Evolutionary conservation across 139 green algal species (phyloP).

Genomic region (Gonium pectorale): DNA sequence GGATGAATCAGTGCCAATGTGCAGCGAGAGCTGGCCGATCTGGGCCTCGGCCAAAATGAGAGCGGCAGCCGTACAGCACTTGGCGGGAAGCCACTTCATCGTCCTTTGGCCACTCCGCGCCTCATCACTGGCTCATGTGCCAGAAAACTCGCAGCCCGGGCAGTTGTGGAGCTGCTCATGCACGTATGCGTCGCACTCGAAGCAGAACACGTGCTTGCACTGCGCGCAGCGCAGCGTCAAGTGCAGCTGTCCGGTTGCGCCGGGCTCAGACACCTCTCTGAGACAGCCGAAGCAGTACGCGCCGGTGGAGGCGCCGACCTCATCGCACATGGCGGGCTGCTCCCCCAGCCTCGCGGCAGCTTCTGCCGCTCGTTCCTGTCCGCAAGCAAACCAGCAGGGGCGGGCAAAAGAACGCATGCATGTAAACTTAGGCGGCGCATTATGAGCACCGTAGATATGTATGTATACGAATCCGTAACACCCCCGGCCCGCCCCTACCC

Average conservation of each 20-base stretch:
- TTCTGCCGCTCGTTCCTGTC: constrained; percentile 7
- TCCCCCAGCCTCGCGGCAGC: background rate
- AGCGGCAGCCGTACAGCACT: too few species aligned
- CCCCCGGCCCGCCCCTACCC: too few species aligned
- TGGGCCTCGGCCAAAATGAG: too few species aligned
- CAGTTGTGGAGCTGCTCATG: constrained; percentile 97
- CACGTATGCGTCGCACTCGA: constrained; percentile 94
- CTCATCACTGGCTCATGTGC: background rate
- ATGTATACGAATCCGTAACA: too few species aligned
- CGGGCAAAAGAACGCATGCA: background rate
- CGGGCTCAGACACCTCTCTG: constrained; percentile 2
- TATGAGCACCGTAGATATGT: too few species aligned
- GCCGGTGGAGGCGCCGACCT: constrained; percentile 4
- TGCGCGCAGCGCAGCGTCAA: constrained; percentile 74
- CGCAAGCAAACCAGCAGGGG: background rate
- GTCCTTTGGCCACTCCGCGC: too few species aligned
- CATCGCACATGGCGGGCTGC: constrained; percentile 24
- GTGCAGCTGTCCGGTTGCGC: constrained; percentile 13
- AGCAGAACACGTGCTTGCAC: constrained; percentile 91
- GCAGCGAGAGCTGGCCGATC: too few species aligned
- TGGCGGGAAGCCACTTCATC: too few species aligned
- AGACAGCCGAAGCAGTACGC: constrained; percentile 75
- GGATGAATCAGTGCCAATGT: too few species aligned
- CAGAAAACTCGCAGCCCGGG: constrained; percentile 85
- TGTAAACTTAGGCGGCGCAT: too few species aligned